Conservation (phyloP, 2,329 filamentous ascomycete species). For the Myriosclerotinia curreyana region DNA sequence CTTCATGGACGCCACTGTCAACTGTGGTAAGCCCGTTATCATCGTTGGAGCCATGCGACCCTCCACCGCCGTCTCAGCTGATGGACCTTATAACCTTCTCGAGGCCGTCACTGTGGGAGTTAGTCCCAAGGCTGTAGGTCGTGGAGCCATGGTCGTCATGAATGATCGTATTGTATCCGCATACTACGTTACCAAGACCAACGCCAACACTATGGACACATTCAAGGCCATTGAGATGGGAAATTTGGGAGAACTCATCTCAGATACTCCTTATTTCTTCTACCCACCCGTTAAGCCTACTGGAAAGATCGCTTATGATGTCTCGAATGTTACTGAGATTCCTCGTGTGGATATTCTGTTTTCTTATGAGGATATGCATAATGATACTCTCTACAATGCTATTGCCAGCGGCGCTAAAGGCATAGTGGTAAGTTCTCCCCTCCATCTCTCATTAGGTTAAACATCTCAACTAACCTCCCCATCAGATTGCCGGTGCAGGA, state of each 20-base stretch:
- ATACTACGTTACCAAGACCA: constrained; percentile 59
- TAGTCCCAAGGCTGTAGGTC: constrained; percentile 44
- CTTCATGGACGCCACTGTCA: constrained; percentile 57
- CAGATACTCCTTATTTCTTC: constrained; percentile 59
- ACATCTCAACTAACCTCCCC: neutral
- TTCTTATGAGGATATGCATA: constrained; percentile 52
- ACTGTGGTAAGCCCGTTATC: constrained; percentile 57
- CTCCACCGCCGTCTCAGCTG: constrained; percentile 59
- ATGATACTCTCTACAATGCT: constrained; percentile 47
- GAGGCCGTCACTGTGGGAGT: constrained; percentile 57
- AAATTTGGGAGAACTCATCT: constrained; percentile 56
- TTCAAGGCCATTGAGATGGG: constrained; percentile 58
- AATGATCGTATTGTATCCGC: constrained; percentile 60
- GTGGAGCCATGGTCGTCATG: constrained; percentile 58
- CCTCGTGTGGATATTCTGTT: constrained; percentile 57
- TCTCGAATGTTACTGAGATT: constrained; percentile 42
- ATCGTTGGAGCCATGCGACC: constrained; percentile 62
- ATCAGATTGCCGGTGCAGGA: constrained; percentile 50
- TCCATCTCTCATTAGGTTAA: neutral
- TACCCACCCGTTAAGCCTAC: constrained; percentile 51
- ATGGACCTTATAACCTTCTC: constrained; percentile 61
- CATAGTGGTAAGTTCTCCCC: constrained; percentile 42
- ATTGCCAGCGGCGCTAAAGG: constrained; percentile 51
- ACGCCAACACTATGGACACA: constrained; percentile 61
- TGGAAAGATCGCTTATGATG: constrained; percentile 46